Conservation (phyloP, 2,329 filamentous ascomycete genomes). For the Penicillium sp. region DNA sequence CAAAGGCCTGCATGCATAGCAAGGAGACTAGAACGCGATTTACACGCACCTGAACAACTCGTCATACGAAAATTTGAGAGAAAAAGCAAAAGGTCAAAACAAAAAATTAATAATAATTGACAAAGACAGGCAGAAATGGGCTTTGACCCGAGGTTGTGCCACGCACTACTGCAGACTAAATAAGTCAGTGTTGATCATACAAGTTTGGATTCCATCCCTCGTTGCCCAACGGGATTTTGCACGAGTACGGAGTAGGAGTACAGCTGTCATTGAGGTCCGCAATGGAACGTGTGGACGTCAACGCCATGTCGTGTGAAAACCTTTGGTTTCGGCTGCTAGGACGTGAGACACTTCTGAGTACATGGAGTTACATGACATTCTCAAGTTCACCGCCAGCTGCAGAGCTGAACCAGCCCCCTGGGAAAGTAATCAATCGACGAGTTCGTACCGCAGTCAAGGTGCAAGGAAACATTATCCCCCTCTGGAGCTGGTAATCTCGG, state of each 20-base stretch:
- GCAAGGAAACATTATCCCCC: not conserved
- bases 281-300: not conserved
- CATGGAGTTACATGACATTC: not conserved
- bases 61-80: not conserved
- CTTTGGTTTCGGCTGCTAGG: not conserved
- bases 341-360: not conserved
- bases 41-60: not conserved
- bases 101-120: not conserved
- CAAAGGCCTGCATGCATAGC: not conserved
- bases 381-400: not conserved
- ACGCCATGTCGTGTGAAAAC: not conserved
- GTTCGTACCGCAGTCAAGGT: not conserved
- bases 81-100: not conserved
- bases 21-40: not conserved
- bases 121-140: not conserved
- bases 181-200: conserved; percentile 11
- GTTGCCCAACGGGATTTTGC: conserved; percentile 15
- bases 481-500: not conserved
- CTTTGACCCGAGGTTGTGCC: not conserved
- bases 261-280: not conserved
- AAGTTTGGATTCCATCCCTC: conserved; percentile 12
- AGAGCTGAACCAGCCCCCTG: conserved; percentile 1
- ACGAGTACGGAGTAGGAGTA: not conserved
- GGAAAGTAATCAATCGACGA: not conserved
- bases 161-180: conserved; percentile 18